These are phyloP conservation scores for Fragilaria radians DNA, from an alignment of 108 stramenopile species.

Conservation along the genomic window DNA sequence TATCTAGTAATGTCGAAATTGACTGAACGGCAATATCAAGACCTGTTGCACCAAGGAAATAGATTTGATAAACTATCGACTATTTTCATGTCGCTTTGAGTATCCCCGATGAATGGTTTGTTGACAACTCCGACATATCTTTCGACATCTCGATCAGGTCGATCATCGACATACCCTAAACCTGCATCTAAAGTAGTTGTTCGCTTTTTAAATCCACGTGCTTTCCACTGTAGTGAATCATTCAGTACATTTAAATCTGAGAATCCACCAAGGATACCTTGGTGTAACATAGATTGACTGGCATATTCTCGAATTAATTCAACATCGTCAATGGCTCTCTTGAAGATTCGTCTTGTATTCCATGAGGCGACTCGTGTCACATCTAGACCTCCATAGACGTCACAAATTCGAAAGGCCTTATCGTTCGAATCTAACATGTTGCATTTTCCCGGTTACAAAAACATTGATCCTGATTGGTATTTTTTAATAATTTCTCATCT, in stretches of 20 bases:
- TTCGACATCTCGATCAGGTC: slow-evolving; percentile 13
- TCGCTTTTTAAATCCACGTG: not conserved
- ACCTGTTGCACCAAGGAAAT: slow-evolving; percentile 21
- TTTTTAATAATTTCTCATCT: too few relatives aligned
- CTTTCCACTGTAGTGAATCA: slow-evolving; percentile 12
- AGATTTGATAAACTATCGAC: slow-evolving; percentile 11
- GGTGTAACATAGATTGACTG: slow-evolving; percentile 7
- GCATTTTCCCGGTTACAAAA: too few relatives aligned
- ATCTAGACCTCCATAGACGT: slow-evolving; percentile 15
- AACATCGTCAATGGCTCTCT: slow-evolving; percentile 24
- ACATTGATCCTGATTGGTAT: too few relatives aligned
- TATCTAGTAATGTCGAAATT: slow-evolving; percentile 12
- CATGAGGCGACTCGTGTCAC: slow-evolving; percentile 11
- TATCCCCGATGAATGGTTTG: slow-evolving; percentile 6
- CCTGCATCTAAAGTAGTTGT: slow-evolving; percentile 13
- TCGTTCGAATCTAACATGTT: too few relatives aligned
- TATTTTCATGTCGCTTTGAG: slow-evolving; percentile 14
- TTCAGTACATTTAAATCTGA: not conserved
- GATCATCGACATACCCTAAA: slow-evolving; percentile 21
- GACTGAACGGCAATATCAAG: slow-evolving; percentile 15
- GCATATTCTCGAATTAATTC: slow-evolving; percentile 23
- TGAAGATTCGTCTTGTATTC: slow-evolving; percentile 11
- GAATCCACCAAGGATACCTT: not conserved
- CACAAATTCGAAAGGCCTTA: not conserved
- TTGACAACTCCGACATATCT: slow-evolving; percentile 1